These are phyloP conservation scores for Rhizoclosmatium globosum DNA, from an alignment of 192 early-diverging fungal species.

Conservation along the genomic window DNA sequence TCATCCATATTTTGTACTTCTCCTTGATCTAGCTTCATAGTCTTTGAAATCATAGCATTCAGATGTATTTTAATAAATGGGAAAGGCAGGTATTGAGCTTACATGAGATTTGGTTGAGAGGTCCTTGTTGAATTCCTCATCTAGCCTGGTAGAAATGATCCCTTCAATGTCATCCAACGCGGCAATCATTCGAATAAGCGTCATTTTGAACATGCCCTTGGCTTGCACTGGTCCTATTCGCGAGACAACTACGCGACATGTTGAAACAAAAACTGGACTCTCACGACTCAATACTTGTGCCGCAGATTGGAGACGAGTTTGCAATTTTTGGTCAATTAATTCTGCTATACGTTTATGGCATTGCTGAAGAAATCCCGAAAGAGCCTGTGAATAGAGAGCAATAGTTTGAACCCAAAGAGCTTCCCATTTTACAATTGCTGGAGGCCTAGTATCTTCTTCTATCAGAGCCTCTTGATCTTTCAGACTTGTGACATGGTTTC, in stretches of 20 bases:
- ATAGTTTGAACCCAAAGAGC: constrained; percentile 1
- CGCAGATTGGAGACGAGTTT: constrained; percentile 45
- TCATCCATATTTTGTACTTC: not conserved
- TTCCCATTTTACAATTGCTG: constrained; percentile 8
- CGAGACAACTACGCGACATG: constrained; percentile 41
- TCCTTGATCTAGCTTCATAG: not conserved
- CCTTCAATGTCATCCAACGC: constrained; percentile 45
- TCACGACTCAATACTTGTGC: constrained; percentile 37
- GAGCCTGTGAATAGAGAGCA: constrained; percentile 37
- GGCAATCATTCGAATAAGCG: constrained; percentile 32
- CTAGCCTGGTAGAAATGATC: constrained; percentile 45
- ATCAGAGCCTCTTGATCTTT: constrained; percentile 2
- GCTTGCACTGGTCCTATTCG: constrained; percentile 21
- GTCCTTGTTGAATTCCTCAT: constrained; percentile 40
- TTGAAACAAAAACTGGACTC: constrained; percentile 47
- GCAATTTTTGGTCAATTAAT: constrained; percentile 42
- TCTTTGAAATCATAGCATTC: not conserved
- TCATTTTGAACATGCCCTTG: not conserved
- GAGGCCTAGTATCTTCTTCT: not conserved
- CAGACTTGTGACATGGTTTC: constrained; percentile 13
- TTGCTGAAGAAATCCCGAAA: constrained; percentile 46
- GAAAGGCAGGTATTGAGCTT: too few relatives aligned
- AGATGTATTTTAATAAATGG: not conserved
- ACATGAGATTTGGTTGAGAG: constrained; percentile 8
- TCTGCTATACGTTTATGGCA: constrained; percentile 48